Conservation (phyloP, 1,139 yeast genomes). For the Suhomyces ambrosiae region DNA sequence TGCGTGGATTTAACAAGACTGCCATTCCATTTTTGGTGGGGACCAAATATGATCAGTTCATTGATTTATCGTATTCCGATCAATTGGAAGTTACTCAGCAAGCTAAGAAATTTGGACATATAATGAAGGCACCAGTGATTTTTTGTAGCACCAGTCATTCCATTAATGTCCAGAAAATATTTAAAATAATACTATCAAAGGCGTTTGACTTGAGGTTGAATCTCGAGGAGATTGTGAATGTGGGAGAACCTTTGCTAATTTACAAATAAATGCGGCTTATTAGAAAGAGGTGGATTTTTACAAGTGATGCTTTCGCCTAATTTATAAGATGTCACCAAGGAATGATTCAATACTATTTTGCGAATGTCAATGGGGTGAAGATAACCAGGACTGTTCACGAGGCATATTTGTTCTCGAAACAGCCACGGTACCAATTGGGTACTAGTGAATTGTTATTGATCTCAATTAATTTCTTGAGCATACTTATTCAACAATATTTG, state of each 20-base stretch:
- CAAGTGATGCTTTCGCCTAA: neutral
- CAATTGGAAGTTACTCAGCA: conserved; percentile 85
- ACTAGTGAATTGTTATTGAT: too few relatives aligned
- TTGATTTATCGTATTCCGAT: conserved; percentile 76
- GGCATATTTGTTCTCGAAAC: too few relatives aligned
- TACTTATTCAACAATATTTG: too few relatives aligned
- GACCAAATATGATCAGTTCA: conserved; percentile 88
- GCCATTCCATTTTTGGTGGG: conserved; percentile 95
- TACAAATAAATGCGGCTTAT: conserved; percentile 48
- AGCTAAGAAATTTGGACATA: conserved; percentile 84
- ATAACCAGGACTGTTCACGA: too few relatives aligned
- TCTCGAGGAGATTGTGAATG: conserved; percentile 77
- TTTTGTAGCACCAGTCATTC: conserved; percentile 94
- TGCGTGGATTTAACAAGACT: conserved; percentile 84
- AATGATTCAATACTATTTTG: too few relatives aligned
- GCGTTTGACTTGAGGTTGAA: conserved; percentile 87
- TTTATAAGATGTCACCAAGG: too few relatives aligned
- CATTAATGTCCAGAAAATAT: conserved; percentile 90
- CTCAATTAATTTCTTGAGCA: too few relatives aligned
- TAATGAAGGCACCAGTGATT: conserved; percentile 87
- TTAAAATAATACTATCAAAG: conserved; percentile 87
- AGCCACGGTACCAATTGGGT: too few relatives aligned
- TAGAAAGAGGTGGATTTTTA: too few relatives aligned
- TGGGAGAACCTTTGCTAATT: conserved; percentile 87
- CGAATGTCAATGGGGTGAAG: too few relatives aligned